Conservation (phyloP, 1,139 yeast genomes). For the Lodderomyces pseudojiufengensis region DNA sequence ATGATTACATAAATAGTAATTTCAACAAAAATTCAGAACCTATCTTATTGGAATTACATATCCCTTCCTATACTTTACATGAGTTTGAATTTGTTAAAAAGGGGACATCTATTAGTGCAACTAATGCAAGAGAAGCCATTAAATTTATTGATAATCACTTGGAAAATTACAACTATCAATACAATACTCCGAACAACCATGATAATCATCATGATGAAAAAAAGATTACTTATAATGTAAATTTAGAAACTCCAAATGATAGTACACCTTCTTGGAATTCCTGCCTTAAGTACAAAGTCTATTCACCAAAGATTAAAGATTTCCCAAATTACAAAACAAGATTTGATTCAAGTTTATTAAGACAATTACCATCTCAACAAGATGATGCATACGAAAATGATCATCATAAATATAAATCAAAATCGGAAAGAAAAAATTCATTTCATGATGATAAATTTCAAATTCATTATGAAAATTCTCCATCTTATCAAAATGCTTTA, state of each 20-base stretch:
- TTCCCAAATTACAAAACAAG: conserved; percentile 43
- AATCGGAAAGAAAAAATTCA: neutral
- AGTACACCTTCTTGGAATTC: conserved; percentile 49
- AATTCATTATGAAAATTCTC: conserved; percentile 34
- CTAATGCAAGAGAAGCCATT: conserved; percentile 56
- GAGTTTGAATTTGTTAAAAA: conserved; percentile 54
- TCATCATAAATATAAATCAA: neutral
- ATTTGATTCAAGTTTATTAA: conserved; percentile 29
- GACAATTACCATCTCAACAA: conserved; percentile 11
- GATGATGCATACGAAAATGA: neutral
- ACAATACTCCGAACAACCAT: conserved; percentile 2
- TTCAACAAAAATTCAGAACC: conserved; percentile 15
- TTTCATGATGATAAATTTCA: conserved; percentile 11
- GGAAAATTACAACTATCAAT: conserved; percentile 12
- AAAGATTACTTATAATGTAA: conserved; percentile 19
- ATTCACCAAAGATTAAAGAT: conserved; percentile 44
- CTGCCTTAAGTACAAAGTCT: conserved; percentile 42
- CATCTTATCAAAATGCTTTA: conserved; percentile 24
- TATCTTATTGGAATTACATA: conserved; percentile 29
- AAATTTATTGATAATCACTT: conserved; percentile 46
- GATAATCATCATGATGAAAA: conserved; percentile 9
- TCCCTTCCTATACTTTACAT: conserved; percentile 55
- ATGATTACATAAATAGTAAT: conserved; percentile 30
- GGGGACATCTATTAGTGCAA: conserved; percentile 52
- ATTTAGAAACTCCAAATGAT: conserved; percentile 37